Evolutionary conservation across 1,284 basidiomycete genomes (phyloP).

Genomic region (Pseudozyma pruni): DNA sequence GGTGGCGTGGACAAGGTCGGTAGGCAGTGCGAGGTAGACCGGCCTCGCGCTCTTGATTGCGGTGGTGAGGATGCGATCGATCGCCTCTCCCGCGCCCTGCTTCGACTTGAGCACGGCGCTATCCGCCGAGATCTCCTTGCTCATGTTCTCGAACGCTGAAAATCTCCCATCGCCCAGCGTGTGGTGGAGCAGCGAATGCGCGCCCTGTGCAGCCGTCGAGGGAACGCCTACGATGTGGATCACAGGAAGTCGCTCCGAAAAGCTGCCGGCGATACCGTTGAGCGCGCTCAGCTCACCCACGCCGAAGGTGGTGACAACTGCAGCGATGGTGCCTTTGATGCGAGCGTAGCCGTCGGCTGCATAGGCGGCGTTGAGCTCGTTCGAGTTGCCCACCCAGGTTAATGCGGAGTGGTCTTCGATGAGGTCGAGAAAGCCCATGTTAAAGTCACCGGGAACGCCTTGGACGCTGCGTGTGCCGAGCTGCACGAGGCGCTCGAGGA

Average conservation of each 20-base stretch:
- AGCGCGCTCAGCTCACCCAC: constrained; percentile 80
- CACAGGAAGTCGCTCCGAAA: constrained; percentile 88
- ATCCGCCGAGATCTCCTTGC: constrained; percentile 79
- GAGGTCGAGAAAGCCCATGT: constrained; percentile 78
- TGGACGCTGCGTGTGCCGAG: constrained; percentile 75
- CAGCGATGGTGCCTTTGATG: constrained; percentile 62
- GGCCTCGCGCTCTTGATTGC: constrained; percentile 81
- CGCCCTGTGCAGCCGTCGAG: constrained; percentile 77
- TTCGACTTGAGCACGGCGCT: constrained; percentile 70
- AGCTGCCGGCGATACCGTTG: constrained; percentile 70
- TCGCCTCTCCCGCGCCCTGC: constrained; percentile 72
- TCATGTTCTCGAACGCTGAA: constrained; percentile 81
- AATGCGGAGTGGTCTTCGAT: constrained; percentile 83
- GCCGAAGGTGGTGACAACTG: constrained; percentile 76
- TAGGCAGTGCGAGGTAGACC: constrained; percentile 88
- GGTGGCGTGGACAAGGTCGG: constrained; percentile 79
- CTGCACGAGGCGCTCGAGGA: constrained; percentile 65
- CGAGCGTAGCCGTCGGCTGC: constrained; percentile 95
- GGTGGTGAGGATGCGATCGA: constrained; percentile 81
- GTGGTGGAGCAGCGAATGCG: constrained; percentile 69
- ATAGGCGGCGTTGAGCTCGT: constrained; percentile 76
- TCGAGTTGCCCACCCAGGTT: constrained; percentile 79
- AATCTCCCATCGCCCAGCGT: constrained; percentile 68
- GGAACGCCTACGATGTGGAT: constrained; percentile 91
- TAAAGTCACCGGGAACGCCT: constrained; percentile 92